A percentile compares a stretch with the other conserved stretches of the same genome.
phyloP scores from a whole-genome alignment of 2,329 filamentous ascomycete species.

The Aspergillus sergii region DNA sequence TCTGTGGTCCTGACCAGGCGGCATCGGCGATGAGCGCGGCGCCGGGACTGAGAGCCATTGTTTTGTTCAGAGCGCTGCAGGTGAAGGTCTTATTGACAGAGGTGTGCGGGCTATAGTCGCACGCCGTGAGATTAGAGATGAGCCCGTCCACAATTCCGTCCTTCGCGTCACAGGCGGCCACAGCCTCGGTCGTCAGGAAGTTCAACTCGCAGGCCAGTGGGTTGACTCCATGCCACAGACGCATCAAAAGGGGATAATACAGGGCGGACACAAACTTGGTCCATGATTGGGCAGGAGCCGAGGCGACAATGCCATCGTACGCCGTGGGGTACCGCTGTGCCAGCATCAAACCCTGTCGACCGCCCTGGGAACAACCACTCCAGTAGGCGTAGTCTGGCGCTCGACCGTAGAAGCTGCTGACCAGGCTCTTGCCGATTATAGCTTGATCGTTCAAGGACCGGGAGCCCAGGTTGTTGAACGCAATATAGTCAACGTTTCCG shows the following conservation, averaged over 20 bases:
- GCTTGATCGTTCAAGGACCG: constrained; percentile 12
- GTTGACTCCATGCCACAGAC: background rate
- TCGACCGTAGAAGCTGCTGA: constrained; percentile 32
- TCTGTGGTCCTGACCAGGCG: constrained; percentile 5
- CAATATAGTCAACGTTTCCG: background rate
- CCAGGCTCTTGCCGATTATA: constrained; percentile 32
- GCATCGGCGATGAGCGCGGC: background rate
- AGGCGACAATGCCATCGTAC: constrained; percentile 59
- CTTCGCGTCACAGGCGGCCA: constrained; percentile 9
- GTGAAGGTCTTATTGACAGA: constrained; percentile 1
- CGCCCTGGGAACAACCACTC: constrained; percentile 26
- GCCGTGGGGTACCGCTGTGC: constrained; percentile 58
- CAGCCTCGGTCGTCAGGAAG: constrained; percentile 3
- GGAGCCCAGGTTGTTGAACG: background rate
- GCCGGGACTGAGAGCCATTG: background rate
- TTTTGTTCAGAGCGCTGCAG: background rate
- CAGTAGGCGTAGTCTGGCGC: constrained; percentile 21
- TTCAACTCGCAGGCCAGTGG: constrained; percentile 12
- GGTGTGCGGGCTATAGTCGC: constrained; percentile 8
- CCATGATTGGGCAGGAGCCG: constrained; percentile 50
- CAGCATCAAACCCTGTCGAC: constrained; percentile 30
- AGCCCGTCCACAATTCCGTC: constrained; percentile 17
- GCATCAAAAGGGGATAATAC: constrained; percentile 14
- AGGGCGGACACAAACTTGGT: constrained; percentile 20
- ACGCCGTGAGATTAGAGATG: constrained; percentile 8